Evolutionary conservation across 352 stramenopile genomes (phyloP).

Genomic region (Globisporangium carolinianum): DNA sequence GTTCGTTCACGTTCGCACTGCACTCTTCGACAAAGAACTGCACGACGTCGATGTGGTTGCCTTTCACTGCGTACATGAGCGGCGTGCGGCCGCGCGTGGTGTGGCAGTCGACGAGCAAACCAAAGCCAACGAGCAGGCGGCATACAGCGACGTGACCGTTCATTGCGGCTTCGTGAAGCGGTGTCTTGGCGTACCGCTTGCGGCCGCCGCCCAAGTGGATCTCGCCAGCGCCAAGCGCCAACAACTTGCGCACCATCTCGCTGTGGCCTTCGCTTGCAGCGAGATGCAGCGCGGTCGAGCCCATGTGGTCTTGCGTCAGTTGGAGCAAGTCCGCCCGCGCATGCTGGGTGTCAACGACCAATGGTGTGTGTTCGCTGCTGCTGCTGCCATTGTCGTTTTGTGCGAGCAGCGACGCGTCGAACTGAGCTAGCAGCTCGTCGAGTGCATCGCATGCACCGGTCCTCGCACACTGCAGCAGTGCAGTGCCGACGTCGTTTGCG

Average conservation of each 20-base stretch:
- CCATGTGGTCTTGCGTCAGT: conserved; percentile 60
- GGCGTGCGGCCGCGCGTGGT: conserved; percentile 68
- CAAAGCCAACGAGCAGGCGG: conserved; percentile 41
- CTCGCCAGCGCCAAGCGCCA: conserved; percentile 46
- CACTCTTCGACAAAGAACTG: conserved; percentile 38
- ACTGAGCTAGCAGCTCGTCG: conserved; percentile 19
- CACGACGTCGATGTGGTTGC: conserved; percentile 42
- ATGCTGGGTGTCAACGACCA: conserved; percentile 2
- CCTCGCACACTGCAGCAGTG: conserved; percentile 49
- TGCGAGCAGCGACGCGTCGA: conserved; percentile 5
- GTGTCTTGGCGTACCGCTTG: conserved; percentile 60
- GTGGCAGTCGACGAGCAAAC: conserved; percentile 67
- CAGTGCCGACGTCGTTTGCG: conserved; percentile 21
- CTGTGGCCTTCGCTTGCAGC: conserved; percentile 45
- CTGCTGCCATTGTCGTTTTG: background rate
- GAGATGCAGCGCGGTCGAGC: conserved; percentile 57
- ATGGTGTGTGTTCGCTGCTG: background rate
- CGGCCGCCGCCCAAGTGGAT: conserved; percentile 51
- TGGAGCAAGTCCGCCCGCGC: conserved; percentile 40
- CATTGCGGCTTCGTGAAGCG: conserved; percentile 69
- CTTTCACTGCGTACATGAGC: conserved; percentile 73
- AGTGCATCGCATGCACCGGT: conserved; percentile 28
- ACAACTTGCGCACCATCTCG: conserved; percentile 36
- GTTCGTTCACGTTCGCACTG: conserved; percentile 51
- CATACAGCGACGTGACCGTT: conserved; percentile 49